Evolutionary conservation across 805 yeast genomes (phyloP).

Genomic region (Yarrowia osloensis): DNA sequence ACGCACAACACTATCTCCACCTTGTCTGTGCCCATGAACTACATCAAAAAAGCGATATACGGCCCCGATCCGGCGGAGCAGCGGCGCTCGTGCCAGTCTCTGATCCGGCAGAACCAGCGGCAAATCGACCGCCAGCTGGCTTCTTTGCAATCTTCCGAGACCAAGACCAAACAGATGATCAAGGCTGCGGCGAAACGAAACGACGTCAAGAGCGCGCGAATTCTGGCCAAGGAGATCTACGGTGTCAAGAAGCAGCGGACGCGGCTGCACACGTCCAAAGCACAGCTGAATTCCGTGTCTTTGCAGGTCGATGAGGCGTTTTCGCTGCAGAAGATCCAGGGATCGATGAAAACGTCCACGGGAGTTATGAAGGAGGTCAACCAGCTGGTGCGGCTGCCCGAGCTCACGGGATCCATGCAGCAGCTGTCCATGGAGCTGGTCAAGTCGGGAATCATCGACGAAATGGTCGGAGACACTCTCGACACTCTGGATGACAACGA

Average conservation of each 20-base stretch:
- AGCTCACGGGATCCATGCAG: constrained; percentile 76
- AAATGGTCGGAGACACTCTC: constrained; percentile 90
- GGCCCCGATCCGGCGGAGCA: constrained; percentile 93
- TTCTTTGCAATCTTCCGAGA: constrained; percentile 59
- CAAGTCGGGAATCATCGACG: constrained; percentile 70
- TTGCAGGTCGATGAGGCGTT: constrained; percentile 92
- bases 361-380: constrained; percentile 88
- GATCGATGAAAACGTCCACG: constrained; percentile 76
- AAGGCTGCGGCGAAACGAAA: constrained; percentile 72
- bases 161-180: constrained; percentile 76
- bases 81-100: constrained; percentile 73
- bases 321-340: constrained; percentile 77
- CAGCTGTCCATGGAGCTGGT: constrained; percentile 83
- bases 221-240: constrained; percentile 81
- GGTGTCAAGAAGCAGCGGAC: constrained; percentile 71
- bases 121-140: constrained; percentile 78
- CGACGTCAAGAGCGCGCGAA: constrained; percentile 70
- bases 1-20: constrained; percentile 13
- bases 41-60: constrained; percentile 81
- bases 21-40: constrained; percentile 67
- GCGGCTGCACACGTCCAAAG: constrained; percentile 74
- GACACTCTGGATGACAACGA: constrained; percentile 68
- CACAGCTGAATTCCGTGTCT: constrained; percentile 80
- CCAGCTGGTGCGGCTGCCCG: constrained; percentile 73
- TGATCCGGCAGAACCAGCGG: constrained; percentile 80